Evolutionary conservation across 805 yeast species (phyloP).

Genomic region (Lachancea nothofagi): DNA sequence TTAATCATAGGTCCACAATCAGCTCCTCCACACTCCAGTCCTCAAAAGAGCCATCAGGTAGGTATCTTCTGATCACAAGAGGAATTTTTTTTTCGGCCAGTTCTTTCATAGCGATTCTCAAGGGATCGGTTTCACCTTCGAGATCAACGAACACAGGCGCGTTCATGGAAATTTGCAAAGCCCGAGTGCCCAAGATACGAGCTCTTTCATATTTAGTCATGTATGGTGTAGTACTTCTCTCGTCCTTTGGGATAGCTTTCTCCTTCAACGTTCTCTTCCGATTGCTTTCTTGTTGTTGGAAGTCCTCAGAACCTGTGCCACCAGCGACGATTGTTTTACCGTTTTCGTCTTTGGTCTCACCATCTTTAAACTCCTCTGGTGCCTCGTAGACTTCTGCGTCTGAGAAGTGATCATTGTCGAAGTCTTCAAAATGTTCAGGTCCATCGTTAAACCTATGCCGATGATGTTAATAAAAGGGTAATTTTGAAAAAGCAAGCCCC

Average conservation of each 20-base stretch:
- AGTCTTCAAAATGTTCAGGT: conserved; percentile 67
- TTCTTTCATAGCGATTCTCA: conserved; percentile 97
- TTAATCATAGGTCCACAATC: conserved; percentile 65
- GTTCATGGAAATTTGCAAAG: conserved; percentile 94
- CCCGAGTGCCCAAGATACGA: conserved; percentile 94
- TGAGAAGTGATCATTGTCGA: conserved; percentile 79
- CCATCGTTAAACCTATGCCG: conserved; percentile 55
- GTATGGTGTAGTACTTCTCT: conserved; percentile 93
- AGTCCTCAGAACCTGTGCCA: conserved; percentile 53
- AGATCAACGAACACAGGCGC: conserved; percentile 97
- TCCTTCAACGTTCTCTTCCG: conserved; percentile 65
- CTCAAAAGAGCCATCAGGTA: conserved; percentile 95
- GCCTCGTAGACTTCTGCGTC: conserved; percentile 54
- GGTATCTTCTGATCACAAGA: conserved; percentile 86
- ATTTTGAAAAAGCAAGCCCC: not conserved
- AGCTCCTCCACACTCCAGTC: conserved; percentile 99
- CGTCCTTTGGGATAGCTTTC: conserved; percentile 81
- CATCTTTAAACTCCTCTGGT: conserved; percentile 29
- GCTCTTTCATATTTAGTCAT: conserved; percentile 99
- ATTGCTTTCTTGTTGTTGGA: conserved; percentile 30
- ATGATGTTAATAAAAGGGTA: conserved; percentile 2
- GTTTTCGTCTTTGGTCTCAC: conserved; percentile 45
- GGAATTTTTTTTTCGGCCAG: conserved; percentile 93
- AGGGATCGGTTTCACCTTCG: conserved; percentile 98
- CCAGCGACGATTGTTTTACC: conserved; percentile 71